A percentile compares a stretch with the other conserved stretches of the same genome.
Evolutionary conservation across 2,329 filamentous ascomycete species (phyloP).

Genomic region (Diaporthe ampelina): DNA sequence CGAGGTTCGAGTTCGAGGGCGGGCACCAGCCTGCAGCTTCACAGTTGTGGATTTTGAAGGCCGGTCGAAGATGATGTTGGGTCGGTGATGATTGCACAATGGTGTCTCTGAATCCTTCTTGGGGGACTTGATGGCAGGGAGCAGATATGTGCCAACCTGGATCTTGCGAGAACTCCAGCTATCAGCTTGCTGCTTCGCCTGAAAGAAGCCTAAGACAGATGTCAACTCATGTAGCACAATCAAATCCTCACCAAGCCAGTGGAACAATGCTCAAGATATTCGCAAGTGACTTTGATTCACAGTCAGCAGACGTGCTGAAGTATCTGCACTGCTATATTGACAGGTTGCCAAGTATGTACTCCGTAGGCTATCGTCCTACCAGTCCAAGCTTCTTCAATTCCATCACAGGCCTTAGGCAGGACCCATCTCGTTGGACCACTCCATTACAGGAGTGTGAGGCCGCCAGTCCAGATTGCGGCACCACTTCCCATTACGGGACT

Average conservation of each 20-base stretch:
- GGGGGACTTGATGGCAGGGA: no score
- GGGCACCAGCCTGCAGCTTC: conserved; percentile 17
- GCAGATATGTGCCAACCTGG: no score
- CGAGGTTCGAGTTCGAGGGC: conserved; percentile 17
- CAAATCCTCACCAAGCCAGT: background rate
- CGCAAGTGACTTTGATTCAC: background rate
- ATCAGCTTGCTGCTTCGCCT: background rate
- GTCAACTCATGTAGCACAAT: no score
- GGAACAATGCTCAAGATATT: background rate
- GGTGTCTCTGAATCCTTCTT: no score
- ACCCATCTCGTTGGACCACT: conserved; percentile 13
- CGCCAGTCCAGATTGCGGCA: conserved; percentile 7
- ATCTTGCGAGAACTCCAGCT: background rate
- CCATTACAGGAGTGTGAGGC: background rate
- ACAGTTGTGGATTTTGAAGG: conserved; percentile 22
- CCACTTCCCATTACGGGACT: conserved; percentile 11
- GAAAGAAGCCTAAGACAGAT: background rate
- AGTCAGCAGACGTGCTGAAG: background rate
- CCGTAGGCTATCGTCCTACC: no score
- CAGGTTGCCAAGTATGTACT: background rate
- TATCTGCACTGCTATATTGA: background rate
- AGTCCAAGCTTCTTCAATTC: background rate
- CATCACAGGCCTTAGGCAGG: background rate
- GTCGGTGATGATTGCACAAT: background rate
- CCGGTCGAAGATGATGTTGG: background rate